Percentiles rank a stretch among this genome's conserved stretches.
Conservation (phyloP, 1,284 basidiomycete genomes). For the Grifola frondosa region DNA sequence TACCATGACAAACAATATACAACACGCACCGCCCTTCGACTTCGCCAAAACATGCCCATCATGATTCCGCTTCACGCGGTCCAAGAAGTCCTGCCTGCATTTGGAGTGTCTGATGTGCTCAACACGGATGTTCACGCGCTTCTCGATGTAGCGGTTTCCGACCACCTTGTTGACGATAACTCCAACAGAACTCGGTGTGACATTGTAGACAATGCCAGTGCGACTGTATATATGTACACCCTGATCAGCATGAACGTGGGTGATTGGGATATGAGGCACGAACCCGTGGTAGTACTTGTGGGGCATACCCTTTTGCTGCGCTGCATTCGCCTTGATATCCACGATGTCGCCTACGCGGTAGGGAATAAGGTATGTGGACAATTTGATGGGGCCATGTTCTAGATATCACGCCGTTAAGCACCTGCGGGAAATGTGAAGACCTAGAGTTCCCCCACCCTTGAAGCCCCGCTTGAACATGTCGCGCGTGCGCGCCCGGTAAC, state of each 20-base stretch:
- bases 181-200: slow-evolving; percentile 92
- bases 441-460: slow-evolving; percentile 66
- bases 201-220: slow-evolving; percentile 98
- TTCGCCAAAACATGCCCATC: slow-evolving; percentile 83
- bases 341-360: slow-evolving; percentile 98
- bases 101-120: slow-evolving; percentile 99
- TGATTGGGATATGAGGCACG: slow-evolving; percentile 22
- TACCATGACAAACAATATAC: neutral
- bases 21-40: slow-evolving; percentile 81
- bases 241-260: neutral
- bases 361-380: slow-evolving; percentile 92
- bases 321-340: slow-evolving; percentile 99
- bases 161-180: slow-evolving; percentile 99
- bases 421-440: slow-evolving; percentile 9
- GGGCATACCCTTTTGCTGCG: slow-evolving; percentile 99
- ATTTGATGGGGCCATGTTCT: slow-evolving; percentile 90
- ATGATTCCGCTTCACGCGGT: slow-evolving; percentile 94
- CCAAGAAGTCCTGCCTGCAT: slow-evolving; percentile 98
- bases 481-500: slow-evolving; percentile 99
- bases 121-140: slow-evolving; percentile 98
- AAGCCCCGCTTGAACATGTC: slow-evolving; percentile 99
- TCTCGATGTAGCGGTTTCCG: slow-evolving; percentile 98
- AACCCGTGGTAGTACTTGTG: slow-evolving; percentile 95
- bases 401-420: slow-evolving; percentile 19
- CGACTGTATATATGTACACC: slow-evolving; percentile 49